Percentiles rank a stretch among this genome's conserved stretches.
Conservation (phyloP, 1,139 yeast species). For the Geotrichum europaeum region DNA sequence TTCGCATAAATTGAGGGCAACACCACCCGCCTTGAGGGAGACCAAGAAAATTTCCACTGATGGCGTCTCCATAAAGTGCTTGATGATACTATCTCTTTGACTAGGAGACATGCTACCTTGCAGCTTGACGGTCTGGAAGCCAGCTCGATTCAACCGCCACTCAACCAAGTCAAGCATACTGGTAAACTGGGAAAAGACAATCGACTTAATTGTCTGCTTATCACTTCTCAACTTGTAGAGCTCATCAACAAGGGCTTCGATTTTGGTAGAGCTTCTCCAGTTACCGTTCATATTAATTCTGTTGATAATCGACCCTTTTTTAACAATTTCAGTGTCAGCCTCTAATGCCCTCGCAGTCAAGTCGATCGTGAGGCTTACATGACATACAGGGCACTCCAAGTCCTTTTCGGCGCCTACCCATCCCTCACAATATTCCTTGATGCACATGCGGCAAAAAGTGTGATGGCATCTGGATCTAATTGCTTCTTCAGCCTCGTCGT, state of each 20-base stretch:
- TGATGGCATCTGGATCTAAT: slow-evolving; percentile 93
- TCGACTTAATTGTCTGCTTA: slow-evolving; percentile 82
- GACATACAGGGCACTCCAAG: slow-evolving; percentile 92
- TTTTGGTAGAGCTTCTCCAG: slow-evolving; percentile 92
- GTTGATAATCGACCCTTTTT: slow-evolving; percentile 81
- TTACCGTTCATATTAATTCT: slow-evolving; percentile 79
- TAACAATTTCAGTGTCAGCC: slow-evolving; percentile 54
- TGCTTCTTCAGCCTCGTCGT: slow-evolving; percentile 97
- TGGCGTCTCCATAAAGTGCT: slow-evolving; percentile 86
- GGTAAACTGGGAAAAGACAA: slow-evolving; percentile 94
- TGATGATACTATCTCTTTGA: slow-evolving; percentile 86
- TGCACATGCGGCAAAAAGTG: slow-evolving; percentile 84
- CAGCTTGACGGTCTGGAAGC: slow-evolving; percentile 84
- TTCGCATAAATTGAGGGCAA: slow-evolving; percentile 89
- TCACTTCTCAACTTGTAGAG: slow-evolving; percentile 81
- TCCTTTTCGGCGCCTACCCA: slow-evolving; percentile 58
- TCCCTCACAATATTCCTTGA: slow-evolving; percentile 81
- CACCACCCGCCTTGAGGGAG: slow-evolving; percentile 97
- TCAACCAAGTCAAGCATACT: slow-evolving; percentile 93
- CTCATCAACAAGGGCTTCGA: slow-evolving; percentile 93
- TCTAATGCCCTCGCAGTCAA: slow-evolving; percentile 82
- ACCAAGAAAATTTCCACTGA: slow-evolving; percentile 89
- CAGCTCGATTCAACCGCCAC: slow-evolving; percentile 91
- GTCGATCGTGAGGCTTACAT: slow-evolving; percentile 84
- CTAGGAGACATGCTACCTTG: slow-evolving; percentile 97